These are phyloP conservation scores for Plasmodium knowlesi DNA, from an alignment of 169 alveolate genomes.

Conservation along the genomic window DNA sequence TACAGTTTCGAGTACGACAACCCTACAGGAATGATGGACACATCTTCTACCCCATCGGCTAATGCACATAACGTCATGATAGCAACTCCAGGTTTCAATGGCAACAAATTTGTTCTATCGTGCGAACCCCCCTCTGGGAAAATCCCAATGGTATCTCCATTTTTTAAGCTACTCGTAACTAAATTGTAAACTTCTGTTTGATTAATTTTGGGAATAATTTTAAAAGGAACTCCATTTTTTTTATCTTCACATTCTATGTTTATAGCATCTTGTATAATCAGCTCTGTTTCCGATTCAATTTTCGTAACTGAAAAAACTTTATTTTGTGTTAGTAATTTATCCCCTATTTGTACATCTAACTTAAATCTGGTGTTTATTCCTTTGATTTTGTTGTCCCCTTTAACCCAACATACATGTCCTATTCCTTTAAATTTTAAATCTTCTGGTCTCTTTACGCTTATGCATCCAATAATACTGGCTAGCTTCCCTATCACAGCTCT, in stretches of 20 bases:
- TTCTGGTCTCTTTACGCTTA: constrained; percentile 90
- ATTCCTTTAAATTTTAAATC: constrained; percentile 89
- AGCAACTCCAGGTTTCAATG: constrained; percentile 96
- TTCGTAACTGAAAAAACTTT: constrained; percentile 84
- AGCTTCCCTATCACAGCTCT: constrained; percentile 89
- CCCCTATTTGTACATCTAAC: constrained; percentile 89
- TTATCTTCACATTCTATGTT: constrained; percentile 79
- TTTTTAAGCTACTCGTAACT: constrained; percentile 88
- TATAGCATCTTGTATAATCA: constrained; percentile 81
- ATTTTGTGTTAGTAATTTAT: constrained; percentile 83
- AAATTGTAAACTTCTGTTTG: constrained; percentile 92
- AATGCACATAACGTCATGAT: constrained; percentile 93
- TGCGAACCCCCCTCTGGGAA: constrained; percentile 98
- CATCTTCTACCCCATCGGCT: constrained; percentile 93
- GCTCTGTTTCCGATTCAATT: constrained; percentile 90
- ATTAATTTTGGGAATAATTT: constrained; percentile 92
- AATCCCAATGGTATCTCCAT: constrained; percentile 93
- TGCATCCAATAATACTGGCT: constrained; percentile 91
- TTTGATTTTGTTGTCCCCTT: constrained; percentile 75
- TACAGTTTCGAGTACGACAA: constrained; percentile 87
- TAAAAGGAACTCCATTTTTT: constrained; percentile 79
- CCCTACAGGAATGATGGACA: constrained; percentile 91
- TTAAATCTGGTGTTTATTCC: constrained; percentile 90
- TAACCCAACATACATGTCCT: constrained; percentile 86
- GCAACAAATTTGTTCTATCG: constrained; percentile 93